Evolutionary conservation across 2,329 filamentous ascomycete genomes (phyloP), one percentile per base, ranked within the genome.

Genomic region (Ceratocystis papillata): DNA sequence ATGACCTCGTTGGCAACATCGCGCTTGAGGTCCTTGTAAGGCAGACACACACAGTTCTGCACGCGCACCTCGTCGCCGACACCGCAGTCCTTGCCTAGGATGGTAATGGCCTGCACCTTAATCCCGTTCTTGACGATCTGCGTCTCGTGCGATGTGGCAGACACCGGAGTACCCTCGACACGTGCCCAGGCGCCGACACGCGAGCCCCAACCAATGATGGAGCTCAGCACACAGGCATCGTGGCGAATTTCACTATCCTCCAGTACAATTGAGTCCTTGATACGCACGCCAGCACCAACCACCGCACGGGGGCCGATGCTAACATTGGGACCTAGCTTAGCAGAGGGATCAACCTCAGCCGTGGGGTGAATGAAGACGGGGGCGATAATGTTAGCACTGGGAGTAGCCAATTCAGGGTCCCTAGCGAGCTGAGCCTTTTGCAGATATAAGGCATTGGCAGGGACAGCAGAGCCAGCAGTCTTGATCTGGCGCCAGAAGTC

Each of bases 401-500:
- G 88, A 69, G 85, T 79, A 12, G 90, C 86, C 64, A 97, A 87
- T 79, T 96, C 93, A 50, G 67, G 64, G 50, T 71, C 67, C 64
- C 85, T 81, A 48, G 89, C 90, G 70, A 86, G 85, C 57, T 81
- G 83, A 22, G 94, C 93, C 79, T 96, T 90, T 75, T 95, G 90
- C 65, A 99, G 85, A 78, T 99, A 99, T 44, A 99, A 83, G 15
- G 94, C 94, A 73, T 97, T 97, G 69, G 94, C 94, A 17, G 94
- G 94, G 33, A 99, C 91, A 62, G 94, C 94, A 5, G 93, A 97
- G 68, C 94, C 94, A 68, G 94, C 94, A 1, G 94, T 96, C 84
- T 99, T 99, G 83, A 99, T 97, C 81, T 99, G 94, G 72, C 94
- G 90, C 94, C 94, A 99, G 77, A 99, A 99, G 76, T 97, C 94